Evolutionary conservation across 176 grass and related monocot species (phyloP), one percentile per base, ranked within the genome.

Genomic region (Avena insularis): DNA sequence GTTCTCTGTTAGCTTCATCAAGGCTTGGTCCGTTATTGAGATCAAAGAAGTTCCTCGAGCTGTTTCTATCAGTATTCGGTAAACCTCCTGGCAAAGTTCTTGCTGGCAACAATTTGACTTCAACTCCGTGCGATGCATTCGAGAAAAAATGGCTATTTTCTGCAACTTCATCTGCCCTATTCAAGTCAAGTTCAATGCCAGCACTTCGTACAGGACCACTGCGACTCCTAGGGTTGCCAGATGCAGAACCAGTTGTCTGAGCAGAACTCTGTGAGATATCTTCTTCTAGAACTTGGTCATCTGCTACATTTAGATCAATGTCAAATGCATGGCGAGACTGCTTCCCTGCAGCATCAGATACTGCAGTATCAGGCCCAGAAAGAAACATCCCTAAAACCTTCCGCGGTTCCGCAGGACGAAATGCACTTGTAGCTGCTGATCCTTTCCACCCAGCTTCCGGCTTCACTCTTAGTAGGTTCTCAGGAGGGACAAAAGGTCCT

Each of bases 401-500:
- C 51, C 93, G 84, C 0, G 93, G 89, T 75, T 97, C 93, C 0
- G 95, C 95, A 50, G 85, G 93, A 47, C 89, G 91, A 68, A 97
- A 97, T 75, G 95, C 95, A 71, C 95, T 95, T 51, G 93, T 97
- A 40, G 91, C 93, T 43, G 95, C 91, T 27, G 95, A 95, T 50
- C 95, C 95, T 91, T 91, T 97, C 95, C 95, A 97, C 72, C 93
- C 89, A 16, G 56, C 92, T 23, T 97, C 95, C 80, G 84, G 68
- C 74, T 92, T 93, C 27, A 55, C 62, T 74, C 83, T 91, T 83
- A 93, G 74, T 53, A 97, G 82, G 74, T 89, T 95, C 23, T 97
- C 91, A 35, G 85, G 91, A 65, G 91, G 91, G 86, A 95, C 85
- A 87, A 97, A 97, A 47, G 89, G 71, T 47, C 89, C 85, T 84